Evolutionary conservation across 106 monocot genomes (phyloP), one percentile per base, ranked within the genome.

Genomic region (Dendrobium nobile): DNA sequence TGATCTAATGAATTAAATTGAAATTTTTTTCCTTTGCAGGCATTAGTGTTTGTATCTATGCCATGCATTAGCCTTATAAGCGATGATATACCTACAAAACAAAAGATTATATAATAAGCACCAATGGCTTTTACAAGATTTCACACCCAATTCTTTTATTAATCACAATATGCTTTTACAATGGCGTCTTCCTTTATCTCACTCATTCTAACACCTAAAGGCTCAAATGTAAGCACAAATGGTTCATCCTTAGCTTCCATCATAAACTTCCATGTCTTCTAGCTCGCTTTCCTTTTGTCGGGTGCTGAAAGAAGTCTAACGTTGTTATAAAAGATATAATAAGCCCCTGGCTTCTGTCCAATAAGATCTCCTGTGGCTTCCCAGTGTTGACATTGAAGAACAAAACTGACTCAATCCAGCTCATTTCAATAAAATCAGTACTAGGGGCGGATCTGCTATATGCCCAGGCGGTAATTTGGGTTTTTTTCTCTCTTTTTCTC

Each of bases 321-420:
- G 85, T 87, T n/a, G 56, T 83, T 31, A 85, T 87, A 78, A 80
- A 87, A 4, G 84, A 83, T 18, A 55, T 67, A 42, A 65, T 80
- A 28, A 9, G 31, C 6, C 42, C 17, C 4, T 42, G 74, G 0
- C 37, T 33, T 43, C 85, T 43, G 3, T 78, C 67, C 1, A 88
- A 67, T 2, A 80, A n/a, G 11, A 9, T 11, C 8, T 79, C 72
- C 40, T 56, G 2, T 1, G 64, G 13, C 45, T 24, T 47, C 54
- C 81, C 80, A 4, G 4, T 9, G 2, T 27, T 9, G 4, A 70
- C 79, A 1, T 22, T 44, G 6, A 83, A 79, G 80, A 68, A 88
- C 1, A 42, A 27, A 7, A 41, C 27, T 3, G 88, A 81, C 45
- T 88, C 81, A 4, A 88, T 2, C 85, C 85, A 84, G 8, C 56